phyloP scores from a whole-genome alignment of 202 grass and related monocot genomes.

The Eragrostis tef region DNA sequence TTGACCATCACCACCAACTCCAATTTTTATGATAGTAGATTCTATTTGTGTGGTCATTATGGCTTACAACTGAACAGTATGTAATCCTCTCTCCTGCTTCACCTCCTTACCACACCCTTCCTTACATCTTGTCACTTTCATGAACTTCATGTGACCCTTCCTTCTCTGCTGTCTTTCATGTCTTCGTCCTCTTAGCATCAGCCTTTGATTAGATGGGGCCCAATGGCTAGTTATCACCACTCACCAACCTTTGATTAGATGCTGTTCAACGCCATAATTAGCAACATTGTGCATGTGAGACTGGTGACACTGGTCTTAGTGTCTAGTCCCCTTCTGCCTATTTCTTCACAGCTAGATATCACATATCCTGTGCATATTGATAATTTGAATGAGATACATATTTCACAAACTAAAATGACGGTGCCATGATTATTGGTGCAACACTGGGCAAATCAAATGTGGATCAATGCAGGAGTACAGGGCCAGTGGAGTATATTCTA shows the following conservation, averaged over 20 bases:
- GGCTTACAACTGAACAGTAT: background rate
- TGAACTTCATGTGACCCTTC: background rate
- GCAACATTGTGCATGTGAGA: background rate
- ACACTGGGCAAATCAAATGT: background rate
- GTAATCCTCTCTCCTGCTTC: background rate
- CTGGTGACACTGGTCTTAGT: background rate
- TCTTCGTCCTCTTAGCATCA: background rate
- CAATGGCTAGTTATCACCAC: background rate
- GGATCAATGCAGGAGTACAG: background rate
- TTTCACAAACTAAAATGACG: background rate
- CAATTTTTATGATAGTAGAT: too few species aligned
- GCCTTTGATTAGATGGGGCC: background rate
- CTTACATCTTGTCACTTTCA: background rate
- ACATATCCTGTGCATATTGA: background rate
- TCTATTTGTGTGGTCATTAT: background rate
- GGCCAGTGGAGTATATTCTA: background rate
- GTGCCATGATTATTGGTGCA: background rate
- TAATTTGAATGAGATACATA: background rate
- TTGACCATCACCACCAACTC: too few species aligned
- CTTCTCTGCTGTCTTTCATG: background rate
- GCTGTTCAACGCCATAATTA: background rate
- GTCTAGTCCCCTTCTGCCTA: background rate
- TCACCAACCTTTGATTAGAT: background rate
- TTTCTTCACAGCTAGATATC: constrained; percentile 6
- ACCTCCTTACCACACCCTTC: background rate